Base-by-base conservation (phyloP, 192 early-diverging fungal species). In the Rhizoclosmatium sp. region DNA sequence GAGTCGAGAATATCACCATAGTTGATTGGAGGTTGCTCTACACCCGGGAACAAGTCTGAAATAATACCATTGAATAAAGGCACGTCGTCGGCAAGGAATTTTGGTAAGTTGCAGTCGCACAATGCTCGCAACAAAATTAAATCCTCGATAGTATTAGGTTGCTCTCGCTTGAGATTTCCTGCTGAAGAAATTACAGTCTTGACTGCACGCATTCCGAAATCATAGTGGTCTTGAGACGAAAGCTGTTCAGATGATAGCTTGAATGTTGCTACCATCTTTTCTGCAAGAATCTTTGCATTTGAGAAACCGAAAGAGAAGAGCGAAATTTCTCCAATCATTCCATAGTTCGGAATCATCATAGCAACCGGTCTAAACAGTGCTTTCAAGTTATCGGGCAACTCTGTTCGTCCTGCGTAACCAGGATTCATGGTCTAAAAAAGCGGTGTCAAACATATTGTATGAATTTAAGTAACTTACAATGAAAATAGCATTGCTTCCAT, bases 281-380 rank as follows among this genome's bases (percentile, higher is more conserved):
- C 89, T 9, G 89, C 85, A 2, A 90, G 68, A 5, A 90, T 82
- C 66, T 88, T 91, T 19, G 89, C 89, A 59, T 83, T 85, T 23
- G 83, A 86, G 67, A 90, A 90, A 23, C 89, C 89, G 76, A 90
- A 90, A 46, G 89, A 90, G 59, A 90, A 90, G 69, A 90, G 64
- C 12, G 80, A 82, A 68, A 90, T 90, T 77, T 90, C 89, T n/a
- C 83, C 88, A 84, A 90, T 90, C 89, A 90, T 90, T 41, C 87
- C 88, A 74, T 90, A 90, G 75, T 90, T 89, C 9, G 89, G 89
- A 84, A 90, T 90, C 89, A 90, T 90, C 89, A 90, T 90, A 0
- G 89, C 89, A 19, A 88, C 89, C 9, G 89, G 89, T 74, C 89
- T 66, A 80, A 90, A 90, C n/a, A 90, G 75, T 5, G 89, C 89